phyloP scores from a whole-genome alignment of 1,284 basidiomycete genomes.

The Ceratobasidium papillatum region DNA sequence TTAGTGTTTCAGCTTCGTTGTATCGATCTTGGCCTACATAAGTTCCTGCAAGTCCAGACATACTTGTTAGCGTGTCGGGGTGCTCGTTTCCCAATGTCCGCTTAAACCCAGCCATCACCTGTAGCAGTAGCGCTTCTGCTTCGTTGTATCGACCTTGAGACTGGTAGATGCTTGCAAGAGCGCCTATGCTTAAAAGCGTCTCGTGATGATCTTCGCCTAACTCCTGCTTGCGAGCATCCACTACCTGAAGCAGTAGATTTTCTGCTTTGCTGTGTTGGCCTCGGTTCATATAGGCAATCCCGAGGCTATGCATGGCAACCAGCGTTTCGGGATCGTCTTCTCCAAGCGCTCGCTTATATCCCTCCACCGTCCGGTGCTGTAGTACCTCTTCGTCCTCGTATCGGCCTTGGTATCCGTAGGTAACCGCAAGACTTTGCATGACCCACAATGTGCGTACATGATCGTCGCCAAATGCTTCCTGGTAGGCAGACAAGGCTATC shows the following conservation, averaged over 20 bases:
- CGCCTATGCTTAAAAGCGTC: background rate
- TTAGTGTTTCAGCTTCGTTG: no score
- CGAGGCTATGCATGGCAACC: background rate
- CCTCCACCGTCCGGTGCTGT: background rate
- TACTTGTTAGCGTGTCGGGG: no score
- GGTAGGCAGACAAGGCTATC: background rate
- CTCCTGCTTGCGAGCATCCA: background rate
- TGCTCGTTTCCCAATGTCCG: background rate
- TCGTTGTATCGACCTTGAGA: background rate
- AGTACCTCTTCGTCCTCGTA: background rate
- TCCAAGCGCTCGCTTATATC: background rate
- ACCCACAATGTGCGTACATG: background rate
- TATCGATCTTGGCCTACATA: no score
- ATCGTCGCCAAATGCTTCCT: background rate
- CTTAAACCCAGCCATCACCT: background rate
- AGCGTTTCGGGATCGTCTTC: background rate
- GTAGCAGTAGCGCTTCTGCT: background rate
- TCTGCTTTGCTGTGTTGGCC: background rate
- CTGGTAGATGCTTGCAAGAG: background rate
- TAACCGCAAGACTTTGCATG: background rate
- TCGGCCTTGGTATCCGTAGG: background rate
- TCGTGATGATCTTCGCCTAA: background rate
- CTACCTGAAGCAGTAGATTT: background rate
- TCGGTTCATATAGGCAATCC: background rate
- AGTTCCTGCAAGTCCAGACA: no score